These are phyloP conservation scores for Karstenula rhodostoma DNA, from an alignment of 2,329 filamentous ascomycete genomes.

Conservation along the genomic window DNA sequence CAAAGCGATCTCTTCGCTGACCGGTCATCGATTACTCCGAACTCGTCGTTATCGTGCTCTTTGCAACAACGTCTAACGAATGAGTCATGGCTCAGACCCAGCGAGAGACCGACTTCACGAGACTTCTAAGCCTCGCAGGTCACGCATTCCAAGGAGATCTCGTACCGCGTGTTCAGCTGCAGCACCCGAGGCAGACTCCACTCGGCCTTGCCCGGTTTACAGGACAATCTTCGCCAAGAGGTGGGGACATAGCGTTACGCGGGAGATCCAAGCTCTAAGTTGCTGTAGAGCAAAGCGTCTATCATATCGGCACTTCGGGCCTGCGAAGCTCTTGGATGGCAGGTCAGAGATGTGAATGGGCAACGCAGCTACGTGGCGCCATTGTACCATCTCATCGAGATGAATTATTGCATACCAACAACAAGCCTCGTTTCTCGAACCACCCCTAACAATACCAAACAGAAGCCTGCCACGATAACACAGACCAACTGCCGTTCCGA, in stretches of 20 bases:
- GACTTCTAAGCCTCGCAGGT: background rate
- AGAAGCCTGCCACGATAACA: background rate
- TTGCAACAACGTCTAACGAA: background rate
- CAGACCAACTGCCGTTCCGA: background rate
- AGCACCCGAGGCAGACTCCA: background rate
- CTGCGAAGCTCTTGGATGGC: background rate
- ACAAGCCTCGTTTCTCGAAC: background rate
- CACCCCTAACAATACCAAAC: background rate
- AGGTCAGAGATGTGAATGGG: background rate
- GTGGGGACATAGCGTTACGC: background rate
- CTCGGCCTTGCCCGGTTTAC: background rate
- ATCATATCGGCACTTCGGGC: slow-evolving; percentile 6
- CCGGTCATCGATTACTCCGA: background rate
- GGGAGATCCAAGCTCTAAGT: background rate
- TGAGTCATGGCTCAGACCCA: background rate
- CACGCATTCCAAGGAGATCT: background rate
- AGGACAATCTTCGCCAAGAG: background rate
- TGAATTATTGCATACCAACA: background rate
- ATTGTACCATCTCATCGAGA: background rate
- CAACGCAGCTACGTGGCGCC: background rate
- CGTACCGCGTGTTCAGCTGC: background rate
- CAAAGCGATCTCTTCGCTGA: background rate
- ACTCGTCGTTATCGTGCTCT: background rate
- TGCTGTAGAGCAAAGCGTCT: background rate
- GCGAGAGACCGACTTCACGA: background rate